These are phyloP conservation scores for Termitomyces sp. DNA, from an alignment of 768 basidiomycete genomes.

Conservation along the genomic window DNA sequence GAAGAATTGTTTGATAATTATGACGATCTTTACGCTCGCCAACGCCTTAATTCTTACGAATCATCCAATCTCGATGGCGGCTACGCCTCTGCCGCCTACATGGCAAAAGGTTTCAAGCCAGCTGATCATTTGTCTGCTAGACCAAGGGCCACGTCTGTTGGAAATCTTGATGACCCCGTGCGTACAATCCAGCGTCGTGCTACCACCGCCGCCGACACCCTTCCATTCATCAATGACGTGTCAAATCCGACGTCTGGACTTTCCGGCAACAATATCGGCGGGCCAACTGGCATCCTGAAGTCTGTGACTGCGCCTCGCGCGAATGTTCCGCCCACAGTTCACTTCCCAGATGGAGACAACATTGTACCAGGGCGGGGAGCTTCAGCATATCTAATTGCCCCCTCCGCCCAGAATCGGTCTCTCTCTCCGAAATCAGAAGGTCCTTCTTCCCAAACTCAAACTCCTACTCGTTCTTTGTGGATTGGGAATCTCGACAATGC, in stretches of 20 bases:
- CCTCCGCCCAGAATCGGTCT: conserved; percentile 67
- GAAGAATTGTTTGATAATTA: conserved; percentile 69
- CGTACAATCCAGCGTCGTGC: conserved; percentile 68
- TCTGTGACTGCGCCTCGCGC: conserved; percentile 41
- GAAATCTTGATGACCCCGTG: conserved; percentile 77
- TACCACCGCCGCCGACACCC: conserved; percentile 50
- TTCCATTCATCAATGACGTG: conserved; percentile 59
- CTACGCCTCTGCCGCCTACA: conserved; percentile 55
- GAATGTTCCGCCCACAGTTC: conserved; percentile 52
- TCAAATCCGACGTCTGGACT: conserved; percentile 39
- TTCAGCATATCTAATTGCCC: conserved; percentile 67
- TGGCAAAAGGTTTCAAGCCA: conserved; percentile 72
- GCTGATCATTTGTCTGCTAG: conserved; percentile 66
- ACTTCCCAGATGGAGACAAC: conserved; percentile 66
- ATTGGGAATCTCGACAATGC: conserved; percentile 97
- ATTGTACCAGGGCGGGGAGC: conserved; percentile 43
- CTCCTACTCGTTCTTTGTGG: conserved; percentile 95
- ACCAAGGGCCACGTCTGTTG: conserved; percentile 87
- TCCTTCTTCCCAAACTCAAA: conserved; percentile 74
- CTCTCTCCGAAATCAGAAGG: conserved; percentile 80
- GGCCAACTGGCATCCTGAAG: conserved; percentile 56
- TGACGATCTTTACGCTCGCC: conserved; percentile 49
- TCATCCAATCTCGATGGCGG: conserved; percentile 45
- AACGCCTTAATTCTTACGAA: conserved; percentile 64
- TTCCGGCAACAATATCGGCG: conserved; percentile 33